Percentiles rank a stretch among this genome's conserved stretches.
phyloP scores from a whole-genome alignment of 2,329 filamentous ascomycete species.

The Diplodia seriata region DNA sequence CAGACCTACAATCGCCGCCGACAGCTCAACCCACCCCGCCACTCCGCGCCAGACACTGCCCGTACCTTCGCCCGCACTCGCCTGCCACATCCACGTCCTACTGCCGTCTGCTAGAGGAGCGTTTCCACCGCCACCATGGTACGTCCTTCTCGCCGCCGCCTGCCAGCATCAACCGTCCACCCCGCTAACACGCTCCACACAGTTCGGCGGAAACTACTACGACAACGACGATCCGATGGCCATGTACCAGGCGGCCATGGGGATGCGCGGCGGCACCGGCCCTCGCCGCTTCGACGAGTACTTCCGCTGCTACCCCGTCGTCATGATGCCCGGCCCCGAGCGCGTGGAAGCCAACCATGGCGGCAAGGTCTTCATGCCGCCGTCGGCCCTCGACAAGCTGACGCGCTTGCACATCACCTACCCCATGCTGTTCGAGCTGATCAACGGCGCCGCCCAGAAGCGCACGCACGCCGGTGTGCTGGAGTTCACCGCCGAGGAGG shows the following conservation, averaged over 20 bases:
- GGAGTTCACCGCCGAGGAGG: slow-evolving; percentile 97
- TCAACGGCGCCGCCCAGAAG: slow-evolving; percentile 73
- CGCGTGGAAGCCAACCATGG: slow-evolving; percentile 91
- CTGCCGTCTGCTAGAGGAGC: not conserved
- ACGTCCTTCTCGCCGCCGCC: slow-evolving; percentile 36
- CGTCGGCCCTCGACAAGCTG: slow-evolving; percentile 94
- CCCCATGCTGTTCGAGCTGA: slow-evolving; percentile 94
- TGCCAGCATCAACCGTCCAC: slow-evolving; percentile 8
- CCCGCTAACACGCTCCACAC: slow-evolving; percentile 36
- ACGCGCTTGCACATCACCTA: slow-evolving; percentile 96
- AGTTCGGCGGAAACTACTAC: slow-evolving; percentile 58
- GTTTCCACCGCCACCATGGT: slow-evolving; percentile 42
- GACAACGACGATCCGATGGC: slow-evolving; percentile 60
- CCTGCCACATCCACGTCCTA: not conserved
- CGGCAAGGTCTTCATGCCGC: slow-evolving; percentile 97
- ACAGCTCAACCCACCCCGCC: not conserved
- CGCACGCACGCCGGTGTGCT: slow-evolving; percentile 93
- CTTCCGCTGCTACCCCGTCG: slow-evolving; percentile 94
- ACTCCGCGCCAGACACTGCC: not conserved
- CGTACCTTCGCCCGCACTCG: not conserved
- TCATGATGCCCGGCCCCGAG: slow-evolving; percentile 91
- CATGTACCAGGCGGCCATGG: slow-evolving; percentile 62
- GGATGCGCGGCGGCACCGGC: slow-evolving; percentile 56
- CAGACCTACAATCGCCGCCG: not conserved
- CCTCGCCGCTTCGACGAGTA: slow-evolving; percentile 94